Evolutionary conservation across 495 filamentous ascomycete species (phyloP), one percentile per base, ranked within the genome.

Genomic region (Talaromyces nanjingensis): DNA sequence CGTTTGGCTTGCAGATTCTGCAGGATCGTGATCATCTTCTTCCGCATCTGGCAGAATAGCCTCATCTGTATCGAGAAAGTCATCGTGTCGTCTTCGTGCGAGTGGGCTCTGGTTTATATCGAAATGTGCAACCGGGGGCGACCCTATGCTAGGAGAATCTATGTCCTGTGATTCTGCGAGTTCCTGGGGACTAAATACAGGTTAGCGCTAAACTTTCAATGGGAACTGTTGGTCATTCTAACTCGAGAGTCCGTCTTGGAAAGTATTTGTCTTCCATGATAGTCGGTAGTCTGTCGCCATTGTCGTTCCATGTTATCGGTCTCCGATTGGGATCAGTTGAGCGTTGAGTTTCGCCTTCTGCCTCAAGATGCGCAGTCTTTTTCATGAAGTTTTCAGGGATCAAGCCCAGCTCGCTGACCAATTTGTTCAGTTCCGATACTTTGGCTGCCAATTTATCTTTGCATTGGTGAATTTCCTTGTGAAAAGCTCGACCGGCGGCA

Each of bases 251-350:
- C 63, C 77, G 78, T 63, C 91, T 79, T 16, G 89, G 89, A 68
- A 85, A 96, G 42, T 76, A 76, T 73, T 92, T 94, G 70, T 90
- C 87, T 74, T 98, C 94, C 59, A 86, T 71, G 58, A 98, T 97
- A 0, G 89, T 85, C 7, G 93, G 90, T 62, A 98, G 73, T 66
- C 82, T 82, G 33, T 87, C 89, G 67, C 91, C 87, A 70, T 66
- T 84, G 24, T 64, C 63, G 34, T 37, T 33, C 55, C 42, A 33
- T 81, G 11, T 52, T 22, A 64, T 31, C 49, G 55, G 54, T 34
- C 56, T 58, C 24, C 42, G 54, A 6, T 33, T 27, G 18, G 47
- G 27, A 18, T 49, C 56, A 25, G 39, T 2, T 9, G 63, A 14
- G 16, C 34, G 39, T 20, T 64, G 56, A 29, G 14, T 45, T 22